Evolutionary conservation across 495 filamentous ascomycete species (phyloP), one percentile per base, ranked within the genome.

Genomic region (Tirmania nivea): DNA sequence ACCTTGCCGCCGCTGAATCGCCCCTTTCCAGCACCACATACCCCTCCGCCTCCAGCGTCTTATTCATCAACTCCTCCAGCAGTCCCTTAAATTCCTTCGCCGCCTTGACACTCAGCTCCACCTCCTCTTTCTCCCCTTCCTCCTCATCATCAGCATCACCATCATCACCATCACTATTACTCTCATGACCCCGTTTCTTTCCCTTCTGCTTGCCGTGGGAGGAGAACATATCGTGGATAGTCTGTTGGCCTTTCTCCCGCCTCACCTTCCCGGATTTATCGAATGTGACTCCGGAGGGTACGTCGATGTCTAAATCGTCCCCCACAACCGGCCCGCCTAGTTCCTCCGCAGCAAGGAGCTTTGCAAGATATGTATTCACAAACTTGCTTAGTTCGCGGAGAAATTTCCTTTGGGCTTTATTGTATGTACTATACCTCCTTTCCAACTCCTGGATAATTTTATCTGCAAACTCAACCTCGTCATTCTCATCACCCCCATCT

Each of bases 321-420:
- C 87, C 87, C 1, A 88, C 84, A 8, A 85, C 79, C 0, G 87
- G 86, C 0, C 87, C 87, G 6, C 87, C 87, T 10, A 86, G 71
- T 60, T 85, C 83, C 68, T 94, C 87, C 0, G 83, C 84, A 12
- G 86, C 86, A 34, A 94, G 69, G 84, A 89, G 86, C 0, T 74
- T 67, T 7, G 81, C 83, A 2, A 94, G 74, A 45, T 80, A 73
- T 14, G 78, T 69, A 54, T 81, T 75, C 16, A 88, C 76, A 54
- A 94, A 93, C n/a, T 68, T 71, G 58, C 81, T 73, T 17, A 92
- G 70, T 2, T 75, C 74, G 31, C 71, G 69, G 12, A 81, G 71
- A 21, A 90, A 67, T 9, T 65, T 69, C 39, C 8, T 45, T 8
- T 45, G 39, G 8, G 39, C 39, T 45, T 45, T 45, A 8, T 14